Evolutionary conservation across 2,329 filamentous ascomycete species (phyloP), one percentile per base, ranked within the genome.

Genomic region (Thermothelomyces thermophilus): DNA sequence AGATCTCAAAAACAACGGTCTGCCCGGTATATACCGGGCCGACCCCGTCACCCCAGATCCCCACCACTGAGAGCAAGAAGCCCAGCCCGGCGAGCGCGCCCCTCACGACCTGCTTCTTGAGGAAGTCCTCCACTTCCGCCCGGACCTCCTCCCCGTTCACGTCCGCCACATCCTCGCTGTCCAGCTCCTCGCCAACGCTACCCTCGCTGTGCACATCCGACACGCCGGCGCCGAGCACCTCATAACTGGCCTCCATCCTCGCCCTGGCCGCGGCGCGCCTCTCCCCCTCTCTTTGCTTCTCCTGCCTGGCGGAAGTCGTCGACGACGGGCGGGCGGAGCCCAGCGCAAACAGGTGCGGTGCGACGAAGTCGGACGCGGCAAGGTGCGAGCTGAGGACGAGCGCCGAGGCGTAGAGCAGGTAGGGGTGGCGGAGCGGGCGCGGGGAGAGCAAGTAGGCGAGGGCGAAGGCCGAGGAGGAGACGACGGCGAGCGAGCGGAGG

Each of bases 391-490:
- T 71, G 34, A 76, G 73, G 37, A 83, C 79, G 50, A 90, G 76
- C 22, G 89, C 69, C 2, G 83, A 82, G 13, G 88, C 89, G 82
- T 93, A 96, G 52, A 96, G 69, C 22, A 96, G 82, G 66, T 95
- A 97, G 0, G 91, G 91, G 66, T 97, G 91, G 64, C 86, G 83
- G 59, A 80, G 76, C 49, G 82, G 78, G 22, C 80, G 76, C 0
- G 90, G 86, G 2, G 90, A 91, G 57, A 94, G 73, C 39, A 77
- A 67, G 68, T 85, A 96, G 55, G 90, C 87, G 57, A 91, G 77
- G 59, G 88, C 72, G 62, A 96, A 83, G 26, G 87, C 82, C 46
- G 79, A 72, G 47, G 82, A 79, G 46, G 88, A 83, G 59, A 94
- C 68, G 57, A 80, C 74, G 43, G 85, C 80, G 45, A 94, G 78